phyloP scores from a whole-genome alignment of 805 yeast species.

The Zygosaccharomyces siamensis region DNA sequence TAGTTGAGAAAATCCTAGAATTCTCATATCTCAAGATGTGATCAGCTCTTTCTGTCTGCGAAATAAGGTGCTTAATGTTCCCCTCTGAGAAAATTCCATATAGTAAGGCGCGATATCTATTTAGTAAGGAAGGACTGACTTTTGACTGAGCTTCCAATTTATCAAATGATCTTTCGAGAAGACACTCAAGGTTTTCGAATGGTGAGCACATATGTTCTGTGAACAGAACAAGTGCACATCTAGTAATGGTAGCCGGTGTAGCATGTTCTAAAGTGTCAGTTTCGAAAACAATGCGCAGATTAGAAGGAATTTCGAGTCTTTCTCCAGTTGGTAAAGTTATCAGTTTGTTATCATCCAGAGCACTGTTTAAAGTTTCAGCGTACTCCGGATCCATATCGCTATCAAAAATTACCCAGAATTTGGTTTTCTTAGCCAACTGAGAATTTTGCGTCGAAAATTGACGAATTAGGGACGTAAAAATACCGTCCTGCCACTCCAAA shows the following conservation, averaged over 20 bases:
- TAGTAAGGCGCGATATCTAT: background rate
- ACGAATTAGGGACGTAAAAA: constrained; percentile 65
- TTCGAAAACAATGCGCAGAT: constrained; percentile 69
- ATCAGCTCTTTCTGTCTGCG: background rate
- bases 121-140: background rate
- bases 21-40: constrained; percentile 10
- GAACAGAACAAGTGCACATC: constrained; percentile 87
- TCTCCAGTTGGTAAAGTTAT: constrained; percentile 90
- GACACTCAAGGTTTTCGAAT: constrained; percentile 2
- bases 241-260: constrained; percentile 86
- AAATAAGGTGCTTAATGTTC: background rate
- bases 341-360: constrained; percentile 78
- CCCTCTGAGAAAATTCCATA: constrained; percentile 2
- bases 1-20: background rate
- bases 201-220: constrained; percentile 28
- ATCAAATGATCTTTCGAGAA: background rate
- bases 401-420: constrained; percentile 81
- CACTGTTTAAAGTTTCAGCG: constrained; percentile 88
- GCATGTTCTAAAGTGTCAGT: constrained; percentile 60
- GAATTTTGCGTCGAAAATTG: constrained; percentile 35
- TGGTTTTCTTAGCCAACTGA: constrained; percentile 38
- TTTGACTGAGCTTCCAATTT: background rate
- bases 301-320: constrained; percentile 59
- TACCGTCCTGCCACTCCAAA: constrained; percentile 89
- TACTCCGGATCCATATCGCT: constrained; percentile 93